These are phyloP conservation scores for Globisporangium camurandrum DNA, from an alignment of 352 stramenopile genomes.

Conservation along the genomic window DNA sequence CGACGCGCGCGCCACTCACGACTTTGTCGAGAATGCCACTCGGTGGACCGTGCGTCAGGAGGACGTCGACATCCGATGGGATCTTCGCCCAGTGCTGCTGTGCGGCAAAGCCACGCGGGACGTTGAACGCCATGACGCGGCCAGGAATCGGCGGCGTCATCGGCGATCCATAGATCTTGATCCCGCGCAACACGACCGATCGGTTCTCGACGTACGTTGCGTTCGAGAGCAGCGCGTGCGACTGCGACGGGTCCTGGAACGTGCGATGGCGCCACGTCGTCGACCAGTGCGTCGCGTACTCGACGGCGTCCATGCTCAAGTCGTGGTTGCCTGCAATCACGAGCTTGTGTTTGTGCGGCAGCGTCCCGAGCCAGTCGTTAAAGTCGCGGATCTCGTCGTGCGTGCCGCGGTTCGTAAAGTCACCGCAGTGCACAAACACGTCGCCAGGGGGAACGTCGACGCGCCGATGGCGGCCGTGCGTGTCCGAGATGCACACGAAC, in stretches of 20 bases:
- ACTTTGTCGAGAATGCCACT: slow-evolving; percentile 80
- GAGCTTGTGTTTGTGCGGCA: slow-evolving; percentile 74
- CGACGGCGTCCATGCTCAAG: slow-evolving; percentile 57
- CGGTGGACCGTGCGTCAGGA: slow-evolving; percentile 87
- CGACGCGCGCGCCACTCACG: slow-evolving; percentile 50
- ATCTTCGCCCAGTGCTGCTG: slow-evolving; percentile 70
- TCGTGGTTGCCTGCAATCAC: slow-evolving; percentile 84
- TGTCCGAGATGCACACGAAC: slow-evolving; percentile 80
- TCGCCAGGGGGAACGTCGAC: slow-evolving; percentile 67
- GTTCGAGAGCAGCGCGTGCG: slow-evolving; percentile 51
- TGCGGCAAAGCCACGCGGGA: slow-evolving; percentile 47
- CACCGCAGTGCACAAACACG: slow-evolving; percentile 86
- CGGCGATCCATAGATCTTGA: slow-evolving; percentile 74
- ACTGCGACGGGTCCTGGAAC: slow-evolving; percentile 55
- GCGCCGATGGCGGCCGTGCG: slow-evolving; percentile 59
- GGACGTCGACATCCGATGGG: slow-evolving; percentile 70
- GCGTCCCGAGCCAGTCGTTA: slow-evolving; percentile 61
- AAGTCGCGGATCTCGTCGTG: slow-evolving; percentile 70
- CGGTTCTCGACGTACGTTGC: slow-evolving; percentile 74
- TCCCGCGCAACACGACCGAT: slow-evolving; percentile 51
- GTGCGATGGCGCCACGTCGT: slow-evolving; percentile 40
- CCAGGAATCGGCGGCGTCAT: slow-evolving; percentile 69
- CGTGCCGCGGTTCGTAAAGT: slow-evolving; percentile 81
- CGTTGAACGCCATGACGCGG: slow-evolving; percentile 64
- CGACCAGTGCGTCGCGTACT: slow-evolving; percentile 65